phyloP scores from a whole-genome alignment of 2,329 filamentous ascomycete genomes.

The Sarocladiaceae sp. region DNA sequence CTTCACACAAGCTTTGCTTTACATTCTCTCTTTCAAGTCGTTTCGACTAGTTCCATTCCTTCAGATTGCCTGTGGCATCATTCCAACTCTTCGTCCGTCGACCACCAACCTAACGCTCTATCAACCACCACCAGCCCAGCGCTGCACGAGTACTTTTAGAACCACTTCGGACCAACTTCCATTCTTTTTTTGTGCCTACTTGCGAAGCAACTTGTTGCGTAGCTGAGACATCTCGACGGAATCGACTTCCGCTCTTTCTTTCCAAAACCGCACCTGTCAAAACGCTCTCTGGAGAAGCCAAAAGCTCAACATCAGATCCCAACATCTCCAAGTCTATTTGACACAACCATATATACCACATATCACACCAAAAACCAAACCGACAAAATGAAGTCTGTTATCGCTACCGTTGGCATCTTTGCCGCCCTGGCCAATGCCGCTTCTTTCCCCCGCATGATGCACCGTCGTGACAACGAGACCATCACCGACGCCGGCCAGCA shows the following conservation, averaged over 20 bases:
- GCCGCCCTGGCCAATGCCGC: slow-evolving; percentile 40
- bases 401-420: slow-evolving; percentile 39
- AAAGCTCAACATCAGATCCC: neutral
- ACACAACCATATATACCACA: slow-evolving; percentile 1
- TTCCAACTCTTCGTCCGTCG: slow-evolving; percentile 12
- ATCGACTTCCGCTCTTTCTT: slow-evolving; percentile 13
- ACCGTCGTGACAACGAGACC: slow-evolving; percentile 19
- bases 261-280: neutral
- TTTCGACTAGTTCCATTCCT: slow-evolving; percentile 11
- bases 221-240: slow-evolving; percentile 10
- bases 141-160: neutral
- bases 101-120: neutral
- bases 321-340: neutral
- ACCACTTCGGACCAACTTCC: slow-evolving; percentile 2
- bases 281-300: slow-evolving; percentile 8
- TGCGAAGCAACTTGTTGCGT: slow-evolving; percentile 9
- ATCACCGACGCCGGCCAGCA: slow-evolving; percentile 14
- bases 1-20: slow-evolving; percentile 11
- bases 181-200: slow-evolving; percentile 10
- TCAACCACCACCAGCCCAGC: slow-evolving; percentile 3
- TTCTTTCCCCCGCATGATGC: slow-evolving; percentile 31
- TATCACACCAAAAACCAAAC: slow-evolving; percentile 16
- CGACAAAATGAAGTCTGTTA: slow-evolving; percentile 44
- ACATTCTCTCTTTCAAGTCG: slow-evolving; percentile 12
- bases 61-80: slow-evolving; percentile 12